Evolutionary conservation across 371 early-diverging fungal species (phyloP), one percentile per base, ranked within the genome.

Genomic region (Mucor piriformis): DNA sequence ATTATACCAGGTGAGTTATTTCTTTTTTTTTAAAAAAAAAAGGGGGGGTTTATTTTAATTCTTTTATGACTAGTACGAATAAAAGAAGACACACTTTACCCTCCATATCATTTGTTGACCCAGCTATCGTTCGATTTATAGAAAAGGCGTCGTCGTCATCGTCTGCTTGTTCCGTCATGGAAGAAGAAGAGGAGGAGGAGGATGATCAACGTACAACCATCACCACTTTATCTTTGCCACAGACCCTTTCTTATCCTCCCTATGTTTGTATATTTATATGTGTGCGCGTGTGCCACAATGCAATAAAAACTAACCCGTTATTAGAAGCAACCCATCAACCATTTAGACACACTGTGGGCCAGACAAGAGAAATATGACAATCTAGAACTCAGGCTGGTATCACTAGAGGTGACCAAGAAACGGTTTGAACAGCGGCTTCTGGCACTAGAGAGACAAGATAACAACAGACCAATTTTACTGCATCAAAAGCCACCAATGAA

Each of bases 81-180:
- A 43, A 20, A 43, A 43, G 59, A 42, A 61, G 66, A 23, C 61
- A 56, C 8, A 63, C 70, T 33, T 53, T 56, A n/a, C 33, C 70
- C 34, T 50, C 73, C 16, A 61, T 63, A 23, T 63, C 72, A 15
- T 63, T 66, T 47, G 60, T 61, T 33, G 70, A 73, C 44, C 77
- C 77, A 54, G 74, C 69, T 24, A 55, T 74, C 4, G 59, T 58
- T 11, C 69, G 57, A 20, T 64, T 54, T 60, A 60, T 57, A 33
- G 57, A 66, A 47, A 66, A 40, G 54, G 44, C 60, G 32, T 43
- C n/a, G 43, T 66, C 42, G 23, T 66, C 29, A 48, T 57, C 44
- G 0, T 40, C 54, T 20, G 18, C 54, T 27, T 42, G 18, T 20
- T 42, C 18, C 8, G 18, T 42, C 18, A 42, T 42, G 42, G 42